Percentiles rank a stretch among this genome's conserved stretches.
phyloP scores from a whole-genome alignment of 75 land plant species.

The Selaginella tamariscina region DNA sequence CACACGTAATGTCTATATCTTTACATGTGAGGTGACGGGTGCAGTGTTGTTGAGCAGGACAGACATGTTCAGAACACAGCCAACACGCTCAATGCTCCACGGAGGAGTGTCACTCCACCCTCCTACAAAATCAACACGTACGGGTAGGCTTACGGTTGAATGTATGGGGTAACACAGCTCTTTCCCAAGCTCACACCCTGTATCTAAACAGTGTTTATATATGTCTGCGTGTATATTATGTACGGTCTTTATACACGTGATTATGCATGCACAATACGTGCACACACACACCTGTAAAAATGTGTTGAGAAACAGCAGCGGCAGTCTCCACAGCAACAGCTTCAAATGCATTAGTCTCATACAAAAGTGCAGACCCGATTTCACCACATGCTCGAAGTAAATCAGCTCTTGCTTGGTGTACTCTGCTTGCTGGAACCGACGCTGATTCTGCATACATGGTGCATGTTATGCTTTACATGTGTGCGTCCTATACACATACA shows the following conservation, averaged over 20 bases:
- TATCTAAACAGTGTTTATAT: no score
- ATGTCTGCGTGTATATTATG: no score
- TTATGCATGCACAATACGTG: no score
- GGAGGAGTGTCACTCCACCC: slow-evolving; percentile 99
- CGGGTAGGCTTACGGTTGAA: slow-evolving; percentile 37
- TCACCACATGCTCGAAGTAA: slow-evolving; percentile 51
- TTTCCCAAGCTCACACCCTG: no score
- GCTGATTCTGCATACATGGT: slow-evolving; percentile 28
- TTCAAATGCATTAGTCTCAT: slow-evolving; percentile 64
- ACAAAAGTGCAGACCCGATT: slow-evolving; percentile 20
- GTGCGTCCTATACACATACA: slow-evolving; percentile 37
- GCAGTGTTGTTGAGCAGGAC: slow-evolving; percentile 49
- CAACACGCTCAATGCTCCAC: slow-evolving; percentile 86
- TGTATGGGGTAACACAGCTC: no score
- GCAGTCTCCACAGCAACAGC: slow-evolving; percentile 91
- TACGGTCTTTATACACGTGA: no score
- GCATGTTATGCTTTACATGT: slow-evolving; percentile 41
- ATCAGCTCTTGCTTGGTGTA: slow-evolving; percentile 64
- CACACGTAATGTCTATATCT: no score
- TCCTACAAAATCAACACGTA: slow-evolving; percentile 87
- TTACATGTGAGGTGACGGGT: slow-evolving; percentile 62
- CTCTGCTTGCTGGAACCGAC: slow-evolving; percentile 62
- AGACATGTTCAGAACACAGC: slow-evolving; percentile 94
- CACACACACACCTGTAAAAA: slow-evolving; percentile 10
- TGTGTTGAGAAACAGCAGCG: slow-evolving; percentile 52